Evolutionary conservation across 495 filamentous ascomycete species (phyloP).

Genomic region (Neurospora discreta): DNA sequence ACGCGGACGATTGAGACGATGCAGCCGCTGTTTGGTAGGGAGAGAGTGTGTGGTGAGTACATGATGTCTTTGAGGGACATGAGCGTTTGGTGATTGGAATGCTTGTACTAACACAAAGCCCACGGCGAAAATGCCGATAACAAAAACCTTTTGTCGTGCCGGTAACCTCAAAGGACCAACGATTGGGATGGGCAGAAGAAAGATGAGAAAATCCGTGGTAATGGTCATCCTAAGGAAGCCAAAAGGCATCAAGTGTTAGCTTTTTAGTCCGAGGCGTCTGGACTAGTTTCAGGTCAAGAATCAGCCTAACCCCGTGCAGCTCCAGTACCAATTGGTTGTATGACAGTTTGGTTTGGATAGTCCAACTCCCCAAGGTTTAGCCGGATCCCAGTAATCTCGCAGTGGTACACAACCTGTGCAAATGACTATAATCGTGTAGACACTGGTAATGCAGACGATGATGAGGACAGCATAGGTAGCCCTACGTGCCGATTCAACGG

Average conservation of each 20-base stretch:
- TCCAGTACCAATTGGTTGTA: constrained; percentile 5
- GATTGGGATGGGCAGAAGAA: constrained; percentile 27
- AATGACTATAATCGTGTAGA: constrained; percentile 3
- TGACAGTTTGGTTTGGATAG: neutral
- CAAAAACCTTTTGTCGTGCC: constrained; percentile 22
- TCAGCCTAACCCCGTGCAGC: constrained; percentile 12
- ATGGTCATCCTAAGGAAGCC: constrained; percentile 26
- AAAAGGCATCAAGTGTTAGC: neutral
- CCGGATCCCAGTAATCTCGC: constrained; percentile 16
- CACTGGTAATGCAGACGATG: constrained; percentile 7
- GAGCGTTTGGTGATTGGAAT: neutral
- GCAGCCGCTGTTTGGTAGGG: constrained; percentile 9
- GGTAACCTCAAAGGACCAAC: constrained; percentile 25
- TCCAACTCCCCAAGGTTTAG: constrained; percentile 3
- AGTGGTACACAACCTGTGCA: constrained; percentile 21
- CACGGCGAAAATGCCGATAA: constrained; percentile 24
- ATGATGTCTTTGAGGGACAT: neutral
- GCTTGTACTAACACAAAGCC: constrained; percentile 26
- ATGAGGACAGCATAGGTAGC: constrained; percentile 9
- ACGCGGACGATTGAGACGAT: constrained; percentile 21
- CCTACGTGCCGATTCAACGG: constrained; percentile 10
- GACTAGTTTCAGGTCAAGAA: neutral
- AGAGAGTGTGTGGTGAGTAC: neutral
- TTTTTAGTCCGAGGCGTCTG: neutral
- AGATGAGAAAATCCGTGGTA: constrained; percentile 36